Evolutionary conservation across 2,329 filamentous ascomycete species (phyloP).

Genomic region (Macrophomina pseudophaseolina): DNA sequence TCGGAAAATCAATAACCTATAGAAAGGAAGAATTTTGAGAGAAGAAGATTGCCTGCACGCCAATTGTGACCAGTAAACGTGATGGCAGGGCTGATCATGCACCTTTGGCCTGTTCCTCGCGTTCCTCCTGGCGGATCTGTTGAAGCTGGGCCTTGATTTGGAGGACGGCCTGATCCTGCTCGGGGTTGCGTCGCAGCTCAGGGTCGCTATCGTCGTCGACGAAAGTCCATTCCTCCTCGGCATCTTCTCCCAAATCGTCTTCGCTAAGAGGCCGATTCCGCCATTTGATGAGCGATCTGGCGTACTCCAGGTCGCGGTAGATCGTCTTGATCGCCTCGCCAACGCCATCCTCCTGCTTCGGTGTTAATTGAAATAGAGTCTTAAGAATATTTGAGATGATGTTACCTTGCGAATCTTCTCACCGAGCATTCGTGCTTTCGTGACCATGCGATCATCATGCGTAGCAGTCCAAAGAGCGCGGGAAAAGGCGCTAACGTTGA

Average conservation of each 20-base stretch:
- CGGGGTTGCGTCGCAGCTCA: conserved; percentile 29
- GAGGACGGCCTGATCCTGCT: conserved; percentile 6
- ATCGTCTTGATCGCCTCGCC: conserved; percentile 87
- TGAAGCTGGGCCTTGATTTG: conserved; percentile 1
- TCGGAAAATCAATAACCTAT: background rate
- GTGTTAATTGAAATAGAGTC: conserved; percentile 34
- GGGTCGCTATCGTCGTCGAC: conserved; percentile 68
- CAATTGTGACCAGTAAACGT: too few relatives aligned
- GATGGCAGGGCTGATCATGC: background rate
- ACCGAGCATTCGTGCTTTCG: conserved; percentile 80
- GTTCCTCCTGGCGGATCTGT: background rate
- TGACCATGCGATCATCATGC: conserved; percentile 87
- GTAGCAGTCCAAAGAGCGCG: conserved; percentile 90
- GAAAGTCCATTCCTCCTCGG: conserved; percentile 90
- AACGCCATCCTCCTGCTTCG: conserved; percentile 80
- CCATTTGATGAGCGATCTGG: conserved; percentile 75
- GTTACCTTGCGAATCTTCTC: conserved; percentile 84
- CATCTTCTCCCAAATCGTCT: conserved; percentile 55
- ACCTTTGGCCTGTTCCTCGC: background rate
- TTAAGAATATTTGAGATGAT: conserved; percentile 27
- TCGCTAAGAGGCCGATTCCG: conserved; percentile 28
- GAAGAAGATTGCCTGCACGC: background rate
- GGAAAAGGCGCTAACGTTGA: conserved; percentile 85
- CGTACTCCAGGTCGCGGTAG: conserved; percentile 94
- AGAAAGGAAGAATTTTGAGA: background rate